Evolutionary conservation across 495 filamentous ascomycete genomes (phyloP), one percentile per base, ranked within the genome.

Genomic region (Terfezia claveryi): DNA sequence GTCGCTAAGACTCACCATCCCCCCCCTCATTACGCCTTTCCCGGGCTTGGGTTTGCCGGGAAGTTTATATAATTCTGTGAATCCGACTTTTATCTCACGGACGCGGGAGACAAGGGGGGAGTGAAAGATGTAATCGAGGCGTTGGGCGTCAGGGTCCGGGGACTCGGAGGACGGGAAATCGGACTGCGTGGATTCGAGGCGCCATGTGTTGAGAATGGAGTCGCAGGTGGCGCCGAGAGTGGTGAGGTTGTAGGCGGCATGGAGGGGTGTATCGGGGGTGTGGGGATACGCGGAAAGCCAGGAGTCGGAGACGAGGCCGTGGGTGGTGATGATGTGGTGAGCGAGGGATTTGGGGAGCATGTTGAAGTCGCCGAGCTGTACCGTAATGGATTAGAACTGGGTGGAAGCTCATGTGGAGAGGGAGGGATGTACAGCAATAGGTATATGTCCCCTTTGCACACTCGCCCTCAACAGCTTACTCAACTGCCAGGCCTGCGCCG

Each of bases 401-500:
- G 4, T 51, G 51, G 32, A 32, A 16, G 23, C 8, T 38, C 17
- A 9, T 11, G 46, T 36, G 50, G 50, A 57, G 54, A 10, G 14
- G 10, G 36, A 56, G 36, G 23, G 2, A 8, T 46, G 36, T 50
- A 57, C 60, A 1, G 78, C 89, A 16, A 96, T 71, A 7, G 85
- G 86, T 8, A 94, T 70, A 66, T 91, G 84, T 1, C 88, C 88
- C 6, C 85, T 73, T 62, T 91, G 87, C 1, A 79, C 76, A 11
- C 92, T 91, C 20, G 78, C 83, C 6, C 87, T 80, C 68, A 94
- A 82, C 8, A 95, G 70, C 68, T 93, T 94, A 37, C 87, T 75
- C 51, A 96, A 87, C 68, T 96, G 85, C 91, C 91, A 98, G n/a
- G 91, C 82, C 67, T 98, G 91, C 0, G 91, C 85, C 5, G 81